Evolutionary conservation across 2,329 filamentous ascomycete genomes (phyloP).

Genomic region (Trichoderma hamatum): DNA sequence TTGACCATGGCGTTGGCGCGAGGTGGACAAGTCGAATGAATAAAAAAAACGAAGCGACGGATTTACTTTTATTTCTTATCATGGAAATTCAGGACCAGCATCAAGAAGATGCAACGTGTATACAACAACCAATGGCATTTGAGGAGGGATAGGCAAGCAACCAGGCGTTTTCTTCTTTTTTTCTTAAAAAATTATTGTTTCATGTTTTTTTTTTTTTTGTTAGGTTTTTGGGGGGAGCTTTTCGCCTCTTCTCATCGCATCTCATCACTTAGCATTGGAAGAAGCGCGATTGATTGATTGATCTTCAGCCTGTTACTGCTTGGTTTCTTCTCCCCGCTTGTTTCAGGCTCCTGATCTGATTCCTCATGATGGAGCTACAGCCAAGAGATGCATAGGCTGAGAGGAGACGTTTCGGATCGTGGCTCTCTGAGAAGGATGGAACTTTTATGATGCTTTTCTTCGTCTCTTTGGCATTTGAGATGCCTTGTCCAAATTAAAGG

Average conservation of each 20-base stretch:
- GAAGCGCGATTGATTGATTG: background rate
- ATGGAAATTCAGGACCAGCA: constrained; percentile 18
- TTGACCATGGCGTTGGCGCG: constrained; percentile 29
- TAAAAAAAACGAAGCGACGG: constrained; percentile 23
- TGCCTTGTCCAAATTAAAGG: constrained; percentile 17
- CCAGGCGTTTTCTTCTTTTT: constrained; percentile 26
- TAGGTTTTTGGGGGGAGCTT: constrained; percentile 19
- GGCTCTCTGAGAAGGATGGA: background rate
- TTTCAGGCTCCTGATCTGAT: background rate
- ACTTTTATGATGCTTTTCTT: constrained; percentile 9
- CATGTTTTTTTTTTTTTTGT: constrained; percentile 28
- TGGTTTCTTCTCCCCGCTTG: background rate
- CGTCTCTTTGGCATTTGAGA: constrained; percentile 19
- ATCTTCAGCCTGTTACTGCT: background rate
- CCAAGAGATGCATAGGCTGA: background rate
- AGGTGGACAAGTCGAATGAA: constrained; percentile 28
- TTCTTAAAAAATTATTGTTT: constrained; percentile 12
- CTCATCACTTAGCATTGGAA: background rate
- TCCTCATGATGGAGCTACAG: background rate
- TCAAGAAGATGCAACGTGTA: constrained; percentile 25
- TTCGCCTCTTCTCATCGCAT: constrained; percentile 5
- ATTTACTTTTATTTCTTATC: constrained; percentile 21
- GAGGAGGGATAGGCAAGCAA: constrained; percentile 23
- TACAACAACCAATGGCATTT: constrained; percentile 24
- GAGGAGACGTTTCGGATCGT: background rate